Evolutionary conservation across 805 yeast species (phyloP).

Genomic region (Grigorovia jiainica): DNA sequence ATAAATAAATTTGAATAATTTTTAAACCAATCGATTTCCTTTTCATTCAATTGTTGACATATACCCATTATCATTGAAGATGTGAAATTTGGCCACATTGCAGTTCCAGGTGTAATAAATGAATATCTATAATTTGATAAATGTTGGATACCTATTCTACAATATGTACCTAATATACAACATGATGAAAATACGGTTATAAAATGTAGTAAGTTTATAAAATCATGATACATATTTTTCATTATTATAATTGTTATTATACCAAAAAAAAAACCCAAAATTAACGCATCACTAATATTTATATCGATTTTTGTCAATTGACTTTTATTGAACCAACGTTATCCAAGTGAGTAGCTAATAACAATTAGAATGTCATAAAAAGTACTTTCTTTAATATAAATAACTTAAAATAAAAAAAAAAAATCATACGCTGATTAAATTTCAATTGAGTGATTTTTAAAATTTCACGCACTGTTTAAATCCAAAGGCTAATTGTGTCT

Average conservation of each 20-base stretch:
- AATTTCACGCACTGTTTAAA: background rate
- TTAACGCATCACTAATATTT: background rate
- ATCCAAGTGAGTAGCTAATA: no score
- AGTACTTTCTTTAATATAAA: no score
- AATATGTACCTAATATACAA: constrained; percentile 20
- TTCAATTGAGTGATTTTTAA: background rate
- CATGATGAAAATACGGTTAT: constrained; percentile 8
- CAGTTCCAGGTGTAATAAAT: constrained; percentile 36
- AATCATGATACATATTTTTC: background rate
- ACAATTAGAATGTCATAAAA: no score
- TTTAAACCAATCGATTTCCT: constrained; percentile 17
- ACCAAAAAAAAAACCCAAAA: no score
- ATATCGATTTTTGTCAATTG: background rate
- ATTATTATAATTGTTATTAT: background rate
- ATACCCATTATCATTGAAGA: constrained; percentile 67
- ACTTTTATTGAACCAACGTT: no score
- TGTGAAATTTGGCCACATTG: constrained; percentile 69
- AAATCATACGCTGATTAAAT: no score
- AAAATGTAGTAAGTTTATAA: constrained; percentile 1
- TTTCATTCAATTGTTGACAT: constrained; percentile 14
- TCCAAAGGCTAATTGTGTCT: background rate
- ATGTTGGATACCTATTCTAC: constrained; percentile 18
- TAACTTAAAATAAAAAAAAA: no score
- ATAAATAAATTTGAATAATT: constrained; percentile 35
- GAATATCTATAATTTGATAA: constrained; percentile 20